Percentiles rank a stretch among this genome's conserved stretches.
Evolutionary conservation across 2,329 filamentous ascomycete genomes (phyloP).

Genomic region (Phialemoniopsis sp.): DNA sequence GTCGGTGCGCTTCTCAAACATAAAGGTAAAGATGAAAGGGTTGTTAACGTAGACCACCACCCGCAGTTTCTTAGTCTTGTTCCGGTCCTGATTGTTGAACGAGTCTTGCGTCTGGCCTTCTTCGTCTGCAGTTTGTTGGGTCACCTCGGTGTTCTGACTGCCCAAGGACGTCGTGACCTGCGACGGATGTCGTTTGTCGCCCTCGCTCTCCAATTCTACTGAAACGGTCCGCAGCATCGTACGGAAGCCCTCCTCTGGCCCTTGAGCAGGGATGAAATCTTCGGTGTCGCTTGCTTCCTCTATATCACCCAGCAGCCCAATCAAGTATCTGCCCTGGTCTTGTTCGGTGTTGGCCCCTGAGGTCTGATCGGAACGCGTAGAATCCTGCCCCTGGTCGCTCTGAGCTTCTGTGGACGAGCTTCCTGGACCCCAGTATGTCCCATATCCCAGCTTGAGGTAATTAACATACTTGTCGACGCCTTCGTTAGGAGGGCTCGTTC

Average conservation of each 20-base stretch:
- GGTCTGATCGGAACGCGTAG: slow-evolving; percentile 2
- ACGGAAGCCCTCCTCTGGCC: slow-evolving; percentile 35
- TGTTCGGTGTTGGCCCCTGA: slow-evolving; percentile 27
- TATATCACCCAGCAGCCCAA: slow-evolving; percentile 65
- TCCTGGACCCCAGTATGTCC: slow-evolving; percentile 59
- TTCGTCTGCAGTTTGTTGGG: slow-evolving; percentile 15
- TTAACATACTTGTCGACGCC: slow-evolving; percentile 54
- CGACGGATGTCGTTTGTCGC: slow-evolving; percentile 32
- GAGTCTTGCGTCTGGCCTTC: slow-evolving; percentile 11
- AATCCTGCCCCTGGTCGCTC: slow-evolving; percentile 8
- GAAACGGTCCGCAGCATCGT: slow-evolving; percentile 63
- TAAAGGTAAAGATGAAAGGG: slow-evolving; percentile 74
- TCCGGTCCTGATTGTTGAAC: slow-evolving; percentile 45
- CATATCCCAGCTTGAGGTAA: slow-evolving; percentile 64
- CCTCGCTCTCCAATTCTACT: slow-evolving; percentile 53
- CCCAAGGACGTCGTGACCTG: slow-evolving; percentile 41
- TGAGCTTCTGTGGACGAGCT: slow-evolving; percentile 10
- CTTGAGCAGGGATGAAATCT: slow-evolving; percentile 22
- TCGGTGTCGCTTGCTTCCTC: slow-evolving; percentile 36
- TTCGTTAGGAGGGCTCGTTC: slow-evolving; percentile 21
- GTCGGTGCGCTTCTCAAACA: slow-evolving; percentile 61
- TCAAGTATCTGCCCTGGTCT: slow-evolving; percentile 42
- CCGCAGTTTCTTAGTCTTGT: slow-evolving; percentile 54
- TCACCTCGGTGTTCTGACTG: slow-evolving; percentile 27
- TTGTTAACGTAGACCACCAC: slow-evolving; percentile 70